Conservation (phyloP, 2,329 filamentous ascomycete genomes). For the Diplodia mutila region DNA sequence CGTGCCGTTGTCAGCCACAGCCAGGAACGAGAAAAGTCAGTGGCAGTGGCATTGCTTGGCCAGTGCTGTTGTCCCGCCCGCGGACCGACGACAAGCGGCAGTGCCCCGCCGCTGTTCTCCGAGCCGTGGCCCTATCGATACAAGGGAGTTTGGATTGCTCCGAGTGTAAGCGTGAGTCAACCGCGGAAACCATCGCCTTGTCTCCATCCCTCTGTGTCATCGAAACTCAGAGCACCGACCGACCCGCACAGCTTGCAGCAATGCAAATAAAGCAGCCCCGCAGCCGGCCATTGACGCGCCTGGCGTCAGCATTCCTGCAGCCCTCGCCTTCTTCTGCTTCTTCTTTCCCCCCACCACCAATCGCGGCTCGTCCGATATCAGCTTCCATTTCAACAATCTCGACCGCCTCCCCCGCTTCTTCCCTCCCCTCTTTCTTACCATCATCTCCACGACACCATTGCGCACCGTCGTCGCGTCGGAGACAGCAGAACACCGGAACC, state of each 20-base stretch:
- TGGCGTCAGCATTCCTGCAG: not conserved
- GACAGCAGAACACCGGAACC: not conserved
- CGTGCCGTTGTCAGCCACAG: not conserved
- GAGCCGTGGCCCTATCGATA: not conserved
- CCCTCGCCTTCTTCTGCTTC: not conserved
- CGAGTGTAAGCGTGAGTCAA: conserved; percentile 13
- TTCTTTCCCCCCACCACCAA: not conserved
- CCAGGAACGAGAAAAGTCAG: not conserved
- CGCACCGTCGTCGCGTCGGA: not conserved
- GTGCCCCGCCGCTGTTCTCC: not conserved
- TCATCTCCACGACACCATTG: not conserved
- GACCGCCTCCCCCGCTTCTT: not conserved
- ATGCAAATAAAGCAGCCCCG: not conserved
- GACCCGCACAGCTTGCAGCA: not conserved
- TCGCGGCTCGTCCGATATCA: not conserved
- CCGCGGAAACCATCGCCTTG: conserved; percentile 8
- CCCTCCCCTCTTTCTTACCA: not conserved
- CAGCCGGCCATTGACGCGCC: not conserved
- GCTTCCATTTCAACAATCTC: not conserved
- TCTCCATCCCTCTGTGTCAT: conserved; percentile 12
- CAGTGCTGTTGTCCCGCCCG: not conserved
- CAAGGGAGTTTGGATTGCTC: not conserved
- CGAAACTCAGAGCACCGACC: not conserved
- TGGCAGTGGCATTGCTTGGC: conserved; percentile 9
- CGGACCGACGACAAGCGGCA: not conserved